phyloP scores from a whole-genome alignment of 352 stramenopile genomes.

The Phytophthora quininea region DNA sequence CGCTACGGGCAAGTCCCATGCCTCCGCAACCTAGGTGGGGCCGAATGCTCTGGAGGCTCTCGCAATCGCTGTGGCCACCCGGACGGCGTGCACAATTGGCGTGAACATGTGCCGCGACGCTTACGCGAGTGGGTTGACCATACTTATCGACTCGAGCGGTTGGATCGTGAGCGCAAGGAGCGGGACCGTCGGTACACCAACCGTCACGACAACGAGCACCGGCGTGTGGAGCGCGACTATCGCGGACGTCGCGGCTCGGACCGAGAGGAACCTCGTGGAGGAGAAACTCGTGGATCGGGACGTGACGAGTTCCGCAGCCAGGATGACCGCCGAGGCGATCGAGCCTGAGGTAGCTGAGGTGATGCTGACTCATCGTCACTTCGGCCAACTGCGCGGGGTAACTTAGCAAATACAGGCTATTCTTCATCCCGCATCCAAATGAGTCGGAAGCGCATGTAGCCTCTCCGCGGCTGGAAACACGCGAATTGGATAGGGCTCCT shows the following conservation, averaged over 20 bases:
- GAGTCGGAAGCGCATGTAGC: not conserved
- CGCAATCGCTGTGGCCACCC: not conserved
- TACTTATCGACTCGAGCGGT: not conserved
- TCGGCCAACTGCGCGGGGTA: not conserved
- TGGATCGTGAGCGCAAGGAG: too few relatives aligned
- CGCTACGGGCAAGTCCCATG: not conserved
- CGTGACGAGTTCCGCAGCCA: too few relatives aligned
- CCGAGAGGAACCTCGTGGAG: too few relatives aligned
- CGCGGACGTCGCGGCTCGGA: not conserved
- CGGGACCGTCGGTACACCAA: too few relatives aligned
- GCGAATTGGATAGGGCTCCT: not conserved
- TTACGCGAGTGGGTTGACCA: not conserved
- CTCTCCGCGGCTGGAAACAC: not conserved
- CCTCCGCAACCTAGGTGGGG: not conserved
- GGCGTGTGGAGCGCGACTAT: not conserved
- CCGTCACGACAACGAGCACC: too few relatives aligned
- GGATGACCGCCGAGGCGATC: not conserved
- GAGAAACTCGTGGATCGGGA: too few relatives aligned
- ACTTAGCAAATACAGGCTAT: not conserved
- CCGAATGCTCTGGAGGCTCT: not conserved
- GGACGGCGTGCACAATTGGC: not conserved
- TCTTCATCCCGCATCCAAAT: not conserved
- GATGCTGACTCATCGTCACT: not conserved
- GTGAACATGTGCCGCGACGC: not conserved
- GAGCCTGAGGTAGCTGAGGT: not conserved